Conservation (phyloP, 2,329 filamentous ascomycete species). For the Knufia fluminis region DNA sequence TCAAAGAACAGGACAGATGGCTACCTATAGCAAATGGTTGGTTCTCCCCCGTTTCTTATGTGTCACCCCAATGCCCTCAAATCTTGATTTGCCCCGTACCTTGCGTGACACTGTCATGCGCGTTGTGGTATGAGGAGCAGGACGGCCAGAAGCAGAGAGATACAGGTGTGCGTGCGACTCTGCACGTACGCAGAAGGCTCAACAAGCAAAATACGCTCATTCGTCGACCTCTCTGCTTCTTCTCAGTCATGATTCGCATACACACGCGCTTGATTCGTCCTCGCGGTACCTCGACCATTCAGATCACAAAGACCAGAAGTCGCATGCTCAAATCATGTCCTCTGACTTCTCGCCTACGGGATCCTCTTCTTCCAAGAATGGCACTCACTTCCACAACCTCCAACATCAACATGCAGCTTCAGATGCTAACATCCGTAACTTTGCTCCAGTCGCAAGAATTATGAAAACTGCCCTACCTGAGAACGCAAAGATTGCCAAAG, state of each 20-base stretch:
- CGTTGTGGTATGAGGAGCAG: conserved; percentile 11
- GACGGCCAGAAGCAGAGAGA: not conserved
- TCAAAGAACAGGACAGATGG: conserved; percentile 99
- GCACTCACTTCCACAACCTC: conserved; percentile 36
- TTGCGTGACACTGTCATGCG: conserved; percentile 19
- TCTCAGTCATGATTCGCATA: conserved; percentile 11
- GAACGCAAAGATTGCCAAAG: conserved; percentile 97
- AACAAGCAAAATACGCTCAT: conserved; percentile 7
- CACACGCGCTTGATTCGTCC: conserved; percentile 8
- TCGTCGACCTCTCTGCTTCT: conserved; percentile 10
- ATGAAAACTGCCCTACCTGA: conserved; percentile 98
- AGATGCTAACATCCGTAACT: conserved; percentile 91
- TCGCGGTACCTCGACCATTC: conserved; percentile 22
- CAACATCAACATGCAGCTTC: conserved; percentile 36
- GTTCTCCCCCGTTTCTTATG: conserved; percentile 44
- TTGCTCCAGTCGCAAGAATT: conserved; percentile 92
- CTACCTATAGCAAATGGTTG: conserved; percentile 99
- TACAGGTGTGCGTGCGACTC: conserved; percentile 8
- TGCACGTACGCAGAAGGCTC: conserved; percentile 7
- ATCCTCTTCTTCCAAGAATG: conserved; percentile 28
- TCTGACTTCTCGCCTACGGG: conserved; percentile 16
- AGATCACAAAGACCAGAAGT: conserved; percentile 12
- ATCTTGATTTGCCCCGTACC: conserved; percentile 34
- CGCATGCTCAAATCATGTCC: conserved; percentile 19
- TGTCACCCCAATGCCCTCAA: conserved; percentile 31